Evolutionary conservation across 192 early-diverging fungal genomes (phyloP).

Genomic region (Linnemannia exigua): DNA sequence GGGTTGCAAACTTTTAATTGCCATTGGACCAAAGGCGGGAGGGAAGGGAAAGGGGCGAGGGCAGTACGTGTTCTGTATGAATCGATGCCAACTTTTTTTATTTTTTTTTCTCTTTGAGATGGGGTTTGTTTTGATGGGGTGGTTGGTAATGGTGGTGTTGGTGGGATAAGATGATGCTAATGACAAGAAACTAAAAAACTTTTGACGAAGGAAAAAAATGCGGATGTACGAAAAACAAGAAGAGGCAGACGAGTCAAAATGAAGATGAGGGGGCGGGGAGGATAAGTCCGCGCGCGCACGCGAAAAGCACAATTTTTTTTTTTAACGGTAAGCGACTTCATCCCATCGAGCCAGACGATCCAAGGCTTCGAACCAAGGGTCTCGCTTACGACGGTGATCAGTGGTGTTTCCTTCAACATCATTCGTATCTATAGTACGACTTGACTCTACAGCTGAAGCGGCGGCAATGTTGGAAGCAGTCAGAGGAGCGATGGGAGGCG

Average conservation of each 20-base stretch:
- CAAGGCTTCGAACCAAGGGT: conserved; percentile 26
- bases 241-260: too few relatives aligned
- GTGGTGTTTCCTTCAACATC: not conserved
- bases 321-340: conserved; percentile 41
- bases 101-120: not conserved
- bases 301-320: too few relatives aligned
- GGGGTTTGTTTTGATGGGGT: not conserved
- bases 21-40: not conserved
- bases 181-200: not conserved
- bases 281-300: not conserved
- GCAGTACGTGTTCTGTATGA: not conserved
- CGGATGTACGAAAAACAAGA: not conserved
- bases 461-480: not conserved
- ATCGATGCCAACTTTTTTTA: not conserved
- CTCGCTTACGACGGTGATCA: not conserved
- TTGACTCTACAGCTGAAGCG: not conserved
- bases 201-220: not conserved
- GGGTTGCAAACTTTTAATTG: conserved; percentile 1
- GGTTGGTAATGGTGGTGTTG: not conserved
- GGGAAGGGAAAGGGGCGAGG: not conserved
- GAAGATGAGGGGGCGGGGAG: too few relatives aligned
- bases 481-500: not conserved
- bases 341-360: conserved; percentile 43
- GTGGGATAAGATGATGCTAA: not conserved
- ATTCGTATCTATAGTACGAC: not conserved